Conservation (phyloP, 73 alveolate genomes). For the Paramecium bursaria region DNA sequence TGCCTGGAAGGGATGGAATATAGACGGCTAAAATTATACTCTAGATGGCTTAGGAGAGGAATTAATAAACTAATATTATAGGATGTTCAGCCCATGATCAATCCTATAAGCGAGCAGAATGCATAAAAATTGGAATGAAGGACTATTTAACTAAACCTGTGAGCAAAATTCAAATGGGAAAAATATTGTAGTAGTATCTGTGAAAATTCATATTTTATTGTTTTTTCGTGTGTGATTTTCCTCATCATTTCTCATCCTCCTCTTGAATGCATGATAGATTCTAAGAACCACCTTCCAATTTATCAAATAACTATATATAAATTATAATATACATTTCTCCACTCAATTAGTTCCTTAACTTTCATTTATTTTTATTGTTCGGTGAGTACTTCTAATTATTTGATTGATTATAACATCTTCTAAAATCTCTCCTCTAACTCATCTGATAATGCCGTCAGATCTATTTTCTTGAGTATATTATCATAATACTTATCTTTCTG, state of each 20-base stretch:
- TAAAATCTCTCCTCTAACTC: constrained; percentile 38
- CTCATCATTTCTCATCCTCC: constrained; percentile 31
- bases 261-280: constrained; percentile 38
- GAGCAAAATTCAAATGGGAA: neutral
- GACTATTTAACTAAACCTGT: constrained; percentile 38
- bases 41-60: constrained; percentile 6
- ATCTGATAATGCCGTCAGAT: constrained; percentile 46
- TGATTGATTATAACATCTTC: neutral
- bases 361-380: constrained; percentile 18
- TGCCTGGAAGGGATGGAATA: constrained; percentile 49
- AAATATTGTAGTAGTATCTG: constrained; percentile 48
- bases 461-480: constrained; percentile 31
- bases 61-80: neutral
- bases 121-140: constrained; percentile 35
- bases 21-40: constrained; percentile 16
- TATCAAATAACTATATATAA: constrained; percentile 33
- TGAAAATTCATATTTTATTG: no score
- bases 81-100: constrained; percentile 54
- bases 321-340: constrained; percentile 26
- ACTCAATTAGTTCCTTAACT: constrained; percentile 19
- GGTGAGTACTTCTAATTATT: neutral
- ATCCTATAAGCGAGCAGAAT: neutral
- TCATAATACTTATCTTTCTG: constrained; percentile 43
- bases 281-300: constrained; percentile 7
- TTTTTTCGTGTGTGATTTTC: neutral